phyloP scores from a whole-genome alignment of 208 protist species.

The Tritrichomonas musculus region DNA sequence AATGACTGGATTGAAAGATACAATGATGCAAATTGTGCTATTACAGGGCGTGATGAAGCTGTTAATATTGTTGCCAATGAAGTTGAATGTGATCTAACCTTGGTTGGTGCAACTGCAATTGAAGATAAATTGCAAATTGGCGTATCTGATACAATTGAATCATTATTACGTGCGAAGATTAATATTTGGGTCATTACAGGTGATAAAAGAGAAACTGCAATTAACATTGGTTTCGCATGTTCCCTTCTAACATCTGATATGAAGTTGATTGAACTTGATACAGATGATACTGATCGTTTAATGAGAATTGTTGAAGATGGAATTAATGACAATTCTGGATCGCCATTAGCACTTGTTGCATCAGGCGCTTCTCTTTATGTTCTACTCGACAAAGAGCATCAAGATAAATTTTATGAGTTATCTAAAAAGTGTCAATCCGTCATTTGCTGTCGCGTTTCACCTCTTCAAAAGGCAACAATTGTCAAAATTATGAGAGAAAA shows the following conservation, averaged over 20 bases:
- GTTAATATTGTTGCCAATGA: constrained; percentile 19
- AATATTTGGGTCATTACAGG: constrained; percentile 95
- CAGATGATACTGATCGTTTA: background rate
- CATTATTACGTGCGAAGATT: constrained; percentile 61
- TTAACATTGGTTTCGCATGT: constrained; percentile 63
- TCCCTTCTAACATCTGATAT: background rate
- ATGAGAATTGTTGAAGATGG: background rate
- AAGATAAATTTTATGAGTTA: constrained; percentile 35
- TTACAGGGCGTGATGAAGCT: background rate
- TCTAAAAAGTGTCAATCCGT: constrained; percentile 36
- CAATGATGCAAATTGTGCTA: background rate
- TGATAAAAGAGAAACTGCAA: constrained; percentile 90
- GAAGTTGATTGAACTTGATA: background rate
- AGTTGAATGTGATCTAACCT: constrained; percentile 27
- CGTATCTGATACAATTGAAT: constrained; percentile 65
- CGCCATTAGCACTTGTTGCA: background rate
- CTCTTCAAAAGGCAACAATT: constrained; percentile 41
- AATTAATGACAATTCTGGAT: background rate
- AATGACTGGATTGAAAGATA: background rate
- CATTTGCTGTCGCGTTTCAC: constrained; percentile 41
- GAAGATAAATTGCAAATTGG: constrained; percentile 78
- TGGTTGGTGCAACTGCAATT: constrained; percentile 46
- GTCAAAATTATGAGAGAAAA: constrained; percentile 31
- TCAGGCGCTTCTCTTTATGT: background rate
- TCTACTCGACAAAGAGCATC: background rate